Evolutionary conservation across 2,329 filamentous ascomycete species (phyloP).

Genomic region (Fusarium drepaniforme): DNA sequence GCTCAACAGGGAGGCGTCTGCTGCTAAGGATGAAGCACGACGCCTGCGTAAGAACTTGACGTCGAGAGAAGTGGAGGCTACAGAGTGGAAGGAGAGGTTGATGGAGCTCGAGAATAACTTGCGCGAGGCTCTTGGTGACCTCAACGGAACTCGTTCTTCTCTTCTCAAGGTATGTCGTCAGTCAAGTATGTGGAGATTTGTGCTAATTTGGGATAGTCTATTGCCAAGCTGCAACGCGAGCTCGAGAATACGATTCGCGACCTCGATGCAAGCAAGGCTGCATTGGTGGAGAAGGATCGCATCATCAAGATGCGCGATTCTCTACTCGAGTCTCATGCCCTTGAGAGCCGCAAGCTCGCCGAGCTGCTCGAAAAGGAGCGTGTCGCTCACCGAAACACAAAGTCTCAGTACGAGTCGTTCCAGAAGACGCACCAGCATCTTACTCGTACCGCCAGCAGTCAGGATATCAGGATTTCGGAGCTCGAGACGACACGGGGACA

Average conservation of each 20-base stretch:
- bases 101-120: constrained; percentile 92
- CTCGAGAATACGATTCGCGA: constrained; percentile 87
- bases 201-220: constrained; percentile 66
- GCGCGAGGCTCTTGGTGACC: constrained; percentile 86
- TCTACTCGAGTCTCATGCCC: constrained; percentile 86
- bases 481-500: constrained; percentile 83
- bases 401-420: constrained; percentile 87
- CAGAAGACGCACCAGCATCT: constrained; percentile 90
- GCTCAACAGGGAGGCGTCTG: constrained; percentile 85
- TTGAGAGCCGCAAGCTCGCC: constrained; percentile 86
- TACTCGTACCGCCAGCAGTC: constrained; percentile 85
- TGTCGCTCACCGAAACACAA: constrained; percentile 85
- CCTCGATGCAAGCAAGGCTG: constrained; percentile 81
- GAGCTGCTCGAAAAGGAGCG: constrained; percentile 95
- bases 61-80: constrained; percentile 87
- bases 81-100: constrained; percentile 90
- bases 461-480: constrained; percentile 87
- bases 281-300: constrained; percentile 89
- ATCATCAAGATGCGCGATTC: constrained; percentile 90
- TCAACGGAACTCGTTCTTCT: constrained; percentile 86
- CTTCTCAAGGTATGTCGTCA: constrained; percentile 75
- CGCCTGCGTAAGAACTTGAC: constrained; percentile 86
- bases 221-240: constrained; percentile 88
- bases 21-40: constrained; percentile 87
- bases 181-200: not conserved